Evolutionary conservation across 2,329 filamentous ascomycete species (phyloP), one percentile per base, ranked within the genome.

Genomic region (Bipolaris gigantea): DNA sequence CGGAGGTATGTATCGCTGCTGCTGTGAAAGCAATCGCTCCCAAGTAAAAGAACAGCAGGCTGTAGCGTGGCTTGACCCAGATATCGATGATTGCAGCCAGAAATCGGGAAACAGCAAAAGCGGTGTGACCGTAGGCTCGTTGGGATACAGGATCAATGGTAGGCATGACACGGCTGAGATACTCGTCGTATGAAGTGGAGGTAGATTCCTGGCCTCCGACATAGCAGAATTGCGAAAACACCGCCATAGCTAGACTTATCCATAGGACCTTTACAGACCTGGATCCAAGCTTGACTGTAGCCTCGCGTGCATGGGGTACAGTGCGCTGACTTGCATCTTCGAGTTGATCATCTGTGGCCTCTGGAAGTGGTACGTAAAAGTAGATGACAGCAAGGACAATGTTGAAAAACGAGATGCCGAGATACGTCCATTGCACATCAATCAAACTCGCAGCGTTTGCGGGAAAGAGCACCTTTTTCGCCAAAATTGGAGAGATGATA

Each of bases 371-470:
- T 1, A 86, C 72, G 60, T 86, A 86, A 65, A 82, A 85, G 67
- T 85, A 86, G 2, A 78, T 77, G 9, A 86, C 75, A 1, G 84
- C 84, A 11, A 87, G 75, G 3, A 81, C 69, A 42, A 85, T 76
- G 25, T 82, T 84, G 61, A 86, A 85, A 11, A 87, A 76, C 1
- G 83, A 79, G 52, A 87, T 86, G 7, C 83, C 85, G 2, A 87
- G 79, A 56, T 87, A 87, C 0, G 84, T 80, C 83, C 84, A 87
- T 65, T 87, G 85, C 1, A 85, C 83, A 50, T 84, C 79, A 51
- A 86, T 81, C 23, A 87, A 67, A 9, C 78, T 80, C 0, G 79
- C 75, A 0, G 81, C 80, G 51, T 81, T 73, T 15, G 64, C 61
- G 38, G 76, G 78, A 72, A 86, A 85, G 25, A 87, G 77, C 0